Evolutionary conservation across 345 rosid species (phyloP), one percentile per base, ranked within the genome.

Genomic region (Hibiscus trionum): DNA sequence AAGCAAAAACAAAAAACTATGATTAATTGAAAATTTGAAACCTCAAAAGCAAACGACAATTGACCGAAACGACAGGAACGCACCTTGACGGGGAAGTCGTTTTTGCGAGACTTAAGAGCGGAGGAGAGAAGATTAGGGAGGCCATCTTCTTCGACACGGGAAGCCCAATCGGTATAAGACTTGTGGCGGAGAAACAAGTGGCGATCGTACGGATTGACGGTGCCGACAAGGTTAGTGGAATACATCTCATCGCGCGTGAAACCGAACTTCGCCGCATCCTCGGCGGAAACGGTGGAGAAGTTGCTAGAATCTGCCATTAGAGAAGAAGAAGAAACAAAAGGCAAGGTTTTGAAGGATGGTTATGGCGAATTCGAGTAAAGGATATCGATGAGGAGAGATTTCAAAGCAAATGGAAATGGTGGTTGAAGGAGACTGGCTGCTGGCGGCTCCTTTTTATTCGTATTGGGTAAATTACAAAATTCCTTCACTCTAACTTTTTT

Each of bases 221-320:
- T 85, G 24, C 85, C 88, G 6, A 90, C 83, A n/a, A 94, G 90
- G 61, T 80, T 85, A 49, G 59, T 63, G 77, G 80, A 79, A 80
- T 86, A 84, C 98, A 94, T 94, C 86, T 94, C 98, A 61, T 83
- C 61, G 29, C 96, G 80, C 65, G 80, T 83, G 83, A 94, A 94
- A 5, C 96, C 98, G 73, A 71, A 90, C 75, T 86, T 87, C 9
- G 81, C 77, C 31, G 78, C 93, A 24, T 88, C 88, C 60, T 84
- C 87, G 9, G 84, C 82, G 44, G 88, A 72, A 57, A 76, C 74
- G 11, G 66, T 56, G 56, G 82, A 77, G 79, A 76, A 5, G 55
- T 78, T 82, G 65, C 73, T 83, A 33, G 79, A n/a, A n/a, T 29
- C 77, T 37, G 88, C 80, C 91, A 89, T 89, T 10, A 84, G 69